phyloP scores from a whole-genome alignment of 2,329 filamentous ascomycete species.

The Hirsutella minnesotensis region DNA sequence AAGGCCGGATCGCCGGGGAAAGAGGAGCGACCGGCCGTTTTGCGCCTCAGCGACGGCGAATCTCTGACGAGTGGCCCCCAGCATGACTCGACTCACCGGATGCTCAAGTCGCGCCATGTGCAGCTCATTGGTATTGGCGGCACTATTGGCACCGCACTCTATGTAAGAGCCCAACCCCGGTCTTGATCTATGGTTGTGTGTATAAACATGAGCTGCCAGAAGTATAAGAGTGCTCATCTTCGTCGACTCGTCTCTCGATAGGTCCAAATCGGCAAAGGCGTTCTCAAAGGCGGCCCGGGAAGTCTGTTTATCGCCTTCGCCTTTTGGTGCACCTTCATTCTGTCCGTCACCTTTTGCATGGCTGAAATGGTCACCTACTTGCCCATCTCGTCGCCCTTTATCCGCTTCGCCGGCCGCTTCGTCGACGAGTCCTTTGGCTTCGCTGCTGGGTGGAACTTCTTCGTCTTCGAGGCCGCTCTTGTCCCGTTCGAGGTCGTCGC shows the following conservation, averaged over 20 bases:
- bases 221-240: constrained; percentile 1
- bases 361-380: constrained; percentile 70
- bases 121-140: constrained; percentile 52
- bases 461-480: constrained; percentile 55
- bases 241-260: constrained; percentile 14
- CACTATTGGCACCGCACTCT: constrained; percentile 51
- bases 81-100: constrained; percentile 35
- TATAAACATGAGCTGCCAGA: no score
- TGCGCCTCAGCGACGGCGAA: constrained; percentile 4
- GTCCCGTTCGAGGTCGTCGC: constrained; percentile 59
- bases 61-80: constrained; percentile 9
- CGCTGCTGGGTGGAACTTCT: constrained; percentile 64
- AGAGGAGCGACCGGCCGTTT: neutral
- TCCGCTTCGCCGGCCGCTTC: constrained; percentile 63
- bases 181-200: neutral
- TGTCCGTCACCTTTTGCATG: constrained; percentile 48
- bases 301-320: constrained; percentile 48
- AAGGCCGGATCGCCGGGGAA: neutral
- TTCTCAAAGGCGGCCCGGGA: constrained; percentile 47
- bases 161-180: constrained; percentile 23
- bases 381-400: constrained; percentile 67
- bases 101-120: constrained; percentile 43
- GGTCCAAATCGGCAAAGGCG: constrained; percentile 43
- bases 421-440: constrained; percentile 68
- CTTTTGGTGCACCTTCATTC: constrained; percentile 49